Evolutionary conservation across 768 basidiomycete genomes (phyloP).

Genomic region (Mycena venus): DNA sequence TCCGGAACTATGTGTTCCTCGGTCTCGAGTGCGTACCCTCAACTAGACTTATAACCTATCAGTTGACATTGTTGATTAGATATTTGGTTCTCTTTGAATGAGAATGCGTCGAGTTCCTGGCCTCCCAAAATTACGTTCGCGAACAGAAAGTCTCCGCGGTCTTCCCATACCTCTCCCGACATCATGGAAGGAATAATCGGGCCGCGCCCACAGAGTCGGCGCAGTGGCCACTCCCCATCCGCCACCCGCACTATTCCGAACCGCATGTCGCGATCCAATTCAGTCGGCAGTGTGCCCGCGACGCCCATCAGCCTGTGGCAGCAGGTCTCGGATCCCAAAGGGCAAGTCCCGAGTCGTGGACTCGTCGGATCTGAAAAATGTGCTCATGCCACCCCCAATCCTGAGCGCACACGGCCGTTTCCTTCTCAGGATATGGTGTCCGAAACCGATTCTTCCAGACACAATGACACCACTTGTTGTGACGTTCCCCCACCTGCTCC

Average conservation of each 20-base stretch:
- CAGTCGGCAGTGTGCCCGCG: conserved; percentile 22
- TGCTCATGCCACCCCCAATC: neutral
- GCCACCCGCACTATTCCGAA: conserved; percentile 25
- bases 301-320: conserved; percentile 33
- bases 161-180: neutral
- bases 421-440: neutral
- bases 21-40: conserved; percentile 11
- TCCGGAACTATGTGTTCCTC: neutral
- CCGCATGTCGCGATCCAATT: conserved; percentile 27
- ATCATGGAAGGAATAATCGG: conserved; percentile 19
- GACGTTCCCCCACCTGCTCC: neutral
- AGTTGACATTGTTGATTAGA: conserved; percentile 5
- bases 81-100: conserved; percentile 21
- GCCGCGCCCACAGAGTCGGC: neutral
- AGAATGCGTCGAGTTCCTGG: conserved; percentile 25
- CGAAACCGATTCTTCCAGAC: neutral
- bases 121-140: conserved; percentile 29
- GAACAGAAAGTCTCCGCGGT: neutral
- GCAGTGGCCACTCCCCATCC: conserved; percentile 13
- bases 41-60: neutral
- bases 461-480: neutral
- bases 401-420: conserved; percentile 12
- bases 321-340: neutral
- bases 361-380: neutral
- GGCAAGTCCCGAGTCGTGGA: neutral